Conservation (phyloP, 2,329 filamentous ascomycete species). For the Scolecobasidium constrictum region DNA sequence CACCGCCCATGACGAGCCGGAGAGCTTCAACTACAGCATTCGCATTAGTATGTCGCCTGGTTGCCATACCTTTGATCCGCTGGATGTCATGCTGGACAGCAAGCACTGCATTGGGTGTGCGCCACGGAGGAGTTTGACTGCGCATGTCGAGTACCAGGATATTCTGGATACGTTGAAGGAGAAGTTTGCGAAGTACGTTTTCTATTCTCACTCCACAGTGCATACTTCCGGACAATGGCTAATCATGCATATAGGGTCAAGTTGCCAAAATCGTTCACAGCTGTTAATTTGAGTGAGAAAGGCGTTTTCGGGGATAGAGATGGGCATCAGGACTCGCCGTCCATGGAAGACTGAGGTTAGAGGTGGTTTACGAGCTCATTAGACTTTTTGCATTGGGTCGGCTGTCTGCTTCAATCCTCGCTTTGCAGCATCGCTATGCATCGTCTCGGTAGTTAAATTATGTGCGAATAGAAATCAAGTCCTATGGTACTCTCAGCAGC, state of each 20-base stretch:
- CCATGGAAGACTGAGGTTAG: background rate
- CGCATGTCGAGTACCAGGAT: slow-evolving; percentile 89
- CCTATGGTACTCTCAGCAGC: too few relatives aligned
- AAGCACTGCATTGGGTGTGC: slow-evolving; percentile 94
- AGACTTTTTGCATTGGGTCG: background rate
- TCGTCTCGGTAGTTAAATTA: too few relatives aligned
- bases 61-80: slow-evolving; percentile 89
- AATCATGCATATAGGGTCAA: slow-evolving; percentile 27
- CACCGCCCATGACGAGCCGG: slow-evolving; percentile 43
- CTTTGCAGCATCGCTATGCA: too few relatives aligned
- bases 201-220: background rate
- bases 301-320: slow-evolving; percentile 11
- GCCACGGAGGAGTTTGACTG: slow-evolving; percentile 77
- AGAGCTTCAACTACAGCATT: slow-evolving; percentile 86
- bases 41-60: slow-evolving; percentile 92
- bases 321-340: background rate
- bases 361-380: background rate
- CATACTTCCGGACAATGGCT: background rate
- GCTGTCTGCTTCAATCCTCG: too few relatives aligned
- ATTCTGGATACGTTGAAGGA: slow-evolving; percentile 92
- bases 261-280: slow-evolving; percentile 39
- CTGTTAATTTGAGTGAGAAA: slow-evolving; percentile 39
- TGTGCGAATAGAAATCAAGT: too few relatives aligned
- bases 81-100: slow-evolving; percentile 89
- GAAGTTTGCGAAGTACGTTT: slow-evolving; percentile 75